Conservation (phyloP, 148 eudicot genomes). For the Camellia lanceoleosa region DNA sequence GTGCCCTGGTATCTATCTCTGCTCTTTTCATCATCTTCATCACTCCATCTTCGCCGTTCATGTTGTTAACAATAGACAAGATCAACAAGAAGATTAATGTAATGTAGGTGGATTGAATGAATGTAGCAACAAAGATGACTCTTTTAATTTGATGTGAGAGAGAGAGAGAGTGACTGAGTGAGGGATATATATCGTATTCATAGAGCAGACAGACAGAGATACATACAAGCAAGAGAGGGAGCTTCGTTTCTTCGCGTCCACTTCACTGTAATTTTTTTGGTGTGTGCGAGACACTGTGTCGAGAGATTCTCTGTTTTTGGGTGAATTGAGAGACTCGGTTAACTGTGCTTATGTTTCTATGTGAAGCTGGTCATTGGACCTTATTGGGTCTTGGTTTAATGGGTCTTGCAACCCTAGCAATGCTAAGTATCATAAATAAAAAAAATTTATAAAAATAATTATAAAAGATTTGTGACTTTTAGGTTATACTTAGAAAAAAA, state of each 20-base stretch:
- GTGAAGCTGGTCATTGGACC: no score
- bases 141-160: neutral
- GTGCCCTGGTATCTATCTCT: conserved; percentile 67
- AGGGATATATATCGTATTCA: neutral
- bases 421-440: no score
- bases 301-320: no score
- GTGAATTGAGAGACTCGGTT: no score
- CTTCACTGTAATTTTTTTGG: conserved; percentile 58
- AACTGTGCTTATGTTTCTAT: no score
- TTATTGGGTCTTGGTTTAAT: no score
- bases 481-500: no score
- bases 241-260: conserved; percentile 80
- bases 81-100: no score
- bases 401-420: no score
- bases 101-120: neutral
- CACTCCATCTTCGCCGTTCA: conserved; percentile 20
- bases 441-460: no score
- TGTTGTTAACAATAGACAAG: neutral
- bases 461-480: no score
- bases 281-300: neutral
- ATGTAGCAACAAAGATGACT: neutral
- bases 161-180: neutral
- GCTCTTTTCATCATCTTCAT: conserved; percentile 36
- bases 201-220: neutral
- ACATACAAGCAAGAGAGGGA: neutral